A percentile compares a stretch with the other conserved stretches of the same genome.
Conservation (phyloP, 805 yeast species). For the Saccharomycopsis fodiens region DNA sequence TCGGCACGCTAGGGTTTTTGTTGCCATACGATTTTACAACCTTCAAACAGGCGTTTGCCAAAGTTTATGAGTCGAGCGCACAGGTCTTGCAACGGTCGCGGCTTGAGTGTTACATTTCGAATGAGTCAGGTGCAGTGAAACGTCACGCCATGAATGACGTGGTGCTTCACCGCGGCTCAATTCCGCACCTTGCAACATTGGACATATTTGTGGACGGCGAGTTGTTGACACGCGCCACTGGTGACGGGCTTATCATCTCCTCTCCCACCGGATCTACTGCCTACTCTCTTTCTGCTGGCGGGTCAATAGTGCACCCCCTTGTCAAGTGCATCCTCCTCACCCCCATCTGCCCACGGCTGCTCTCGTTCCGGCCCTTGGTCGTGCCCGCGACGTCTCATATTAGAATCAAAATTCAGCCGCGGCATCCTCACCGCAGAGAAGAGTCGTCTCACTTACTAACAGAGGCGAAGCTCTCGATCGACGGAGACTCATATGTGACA, state of each 20-base stretch:
- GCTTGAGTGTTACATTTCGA: slow-evolving; percentile 64
- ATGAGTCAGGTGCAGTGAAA: slow-evolving; percentile 28
- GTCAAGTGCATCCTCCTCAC: slow-evolving; percentile 78
- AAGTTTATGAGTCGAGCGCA: slow-evolving; percentile 61
- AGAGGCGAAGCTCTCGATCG: slow-evolving; percentile 59
- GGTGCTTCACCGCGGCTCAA: slow-evolving; percentile 77
- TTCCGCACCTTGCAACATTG: slow-evolving; percentile 76
- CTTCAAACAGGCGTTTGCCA: slow-evolving; percentile 50
- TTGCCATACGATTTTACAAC: slow-evolving; percentile 76
- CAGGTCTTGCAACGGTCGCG: slow-evolving; percentile 71
- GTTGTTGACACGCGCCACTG: slow-evolving; percentile 81
- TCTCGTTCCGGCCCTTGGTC: slow-evolving; percentile 83
- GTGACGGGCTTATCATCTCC: slow-evolving; percentile 79
- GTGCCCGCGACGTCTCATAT: slow-evolving; percentile 76
- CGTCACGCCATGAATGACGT: slow-evolving; percentile 90
- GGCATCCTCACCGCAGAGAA: slow-evolving; percentile 21
- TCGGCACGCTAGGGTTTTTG: slow-evolving; percentile 87
- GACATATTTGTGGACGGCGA: slow-evolving; percentile 83
- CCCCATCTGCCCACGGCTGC: slow-evolving; percentile 86
- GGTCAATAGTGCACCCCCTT: slow-evolving; percentile 84
- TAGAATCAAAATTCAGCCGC: slow-evolving; percentile 49
- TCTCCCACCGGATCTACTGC: slow-evolving; percentile 97
- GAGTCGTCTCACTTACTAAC: slow-evolving; percentile 6
- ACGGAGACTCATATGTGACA: slow-evolving; percentile 67
- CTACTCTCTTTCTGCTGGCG: slow-evolving; percentile 83